phyloP scores from a whole-genome alignment of 768 basidiomycete genomes.

The Suillus weaverae region DNA sequence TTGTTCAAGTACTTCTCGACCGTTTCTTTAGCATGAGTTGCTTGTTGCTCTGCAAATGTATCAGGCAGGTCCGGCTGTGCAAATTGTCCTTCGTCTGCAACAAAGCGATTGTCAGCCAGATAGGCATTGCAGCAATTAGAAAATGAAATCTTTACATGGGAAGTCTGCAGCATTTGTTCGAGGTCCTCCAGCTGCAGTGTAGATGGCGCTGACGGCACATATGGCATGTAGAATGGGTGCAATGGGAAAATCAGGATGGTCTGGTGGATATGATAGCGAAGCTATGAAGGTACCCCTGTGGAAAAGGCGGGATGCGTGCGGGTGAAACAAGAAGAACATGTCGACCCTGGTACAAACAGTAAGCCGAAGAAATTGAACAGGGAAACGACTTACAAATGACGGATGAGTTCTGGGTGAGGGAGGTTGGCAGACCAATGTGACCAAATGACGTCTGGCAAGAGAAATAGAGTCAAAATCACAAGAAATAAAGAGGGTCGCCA shows the following conservation, averaged over 20 bases:
- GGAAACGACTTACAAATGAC: slow-evolving; percentile 56
- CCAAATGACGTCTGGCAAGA: slow-evolving; percentile 22
- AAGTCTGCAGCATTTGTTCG: slow-evolving; percentile 24
- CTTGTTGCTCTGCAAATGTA: slow-evolving; percentile 68
- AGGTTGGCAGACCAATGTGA: slow-evolving; percentile 58
- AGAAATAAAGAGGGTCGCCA: neutral
- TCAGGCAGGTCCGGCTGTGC: slow-evolving; percentile 29
- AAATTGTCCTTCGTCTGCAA: slow-evolving; percentile 1
- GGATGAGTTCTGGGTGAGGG: slow-evolving; percentile 60
- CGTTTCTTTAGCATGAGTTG: slow-evolving; percentile 51
- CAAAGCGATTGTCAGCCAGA: neutral
- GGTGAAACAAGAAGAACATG: slow-evolving; percentile 77
- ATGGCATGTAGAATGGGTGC: slow-evolving; percentile 80
- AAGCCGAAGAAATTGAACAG: neutral
- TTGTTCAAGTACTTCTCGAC: slow-evolving; percentile 47
- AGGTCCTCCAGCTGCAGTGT: slow-evolving; percentile 55
- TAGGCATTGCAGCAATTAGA: neutral
- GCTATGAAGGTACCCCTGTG: slow-evolving; percentile 66
- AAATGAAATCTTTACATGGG: slow-evolving; percentile 30
- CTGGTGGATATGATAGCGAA: slow-evolving; percentile 61
- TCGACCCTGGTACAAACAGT: slow-evolving; percentile 51
- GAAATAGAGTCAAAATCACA: neutral
- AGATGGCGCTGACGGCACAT: slow-evolving; percentile 75
- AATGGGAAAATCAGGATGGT: slow-evolving; percentile 72
- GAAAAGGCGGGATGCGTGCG: slow-evolving; percentile 69